Percentiles rank a stretch among this genome's conserved stretches.
Conservation (phyloP, 1,284 basidiomycete genomes). For the Trametes hirsuta region DNA sequence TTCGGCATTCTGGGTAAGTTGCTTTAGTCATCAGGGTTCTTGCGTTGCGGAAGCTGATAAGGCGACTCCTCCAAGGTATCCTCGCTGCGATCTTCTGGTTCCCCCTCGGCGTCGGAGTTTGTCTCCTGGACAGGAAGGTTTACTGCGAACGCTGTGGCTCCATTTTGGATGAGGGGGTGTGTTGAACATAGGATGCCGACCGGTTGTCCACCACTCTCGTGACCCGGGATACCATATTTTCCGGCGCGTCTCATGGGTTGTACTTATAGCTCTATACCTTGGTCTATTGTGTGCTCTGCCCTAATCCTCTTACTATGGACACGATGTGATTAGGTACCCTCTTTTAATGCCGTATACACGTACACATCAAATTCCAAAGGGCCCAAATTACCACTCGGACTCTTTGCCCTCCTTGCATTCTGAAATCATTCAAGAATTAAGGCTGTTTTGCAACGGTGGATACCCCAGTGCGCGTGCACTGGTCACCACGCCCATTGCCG, state of each 20-base stretch:
- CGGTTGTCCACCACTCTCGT: too few species aligned
- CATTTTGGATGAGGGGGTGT: conserved; percentile 39
- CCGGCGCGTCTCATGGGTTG: neutral
- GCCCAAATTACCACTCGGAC: too few species aligned
- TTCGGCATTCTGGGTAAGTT: conserved; percentile 70
- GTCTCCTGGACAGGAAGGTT: conserved; percentile 70
- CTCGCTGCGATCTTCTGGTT: conserved; percentile 83
- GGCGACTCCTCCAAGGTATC: conserved; percentile 49
- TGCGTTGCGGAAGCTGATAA: conserved; percentile 4
- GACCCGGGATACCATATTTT: neutral
- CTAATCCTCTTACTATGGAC: neutral
- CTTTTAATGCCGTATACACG: too few species aligned
- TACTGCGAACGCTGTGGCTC: conserved; percentile 62
- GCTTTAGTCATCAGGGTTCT: neutral
- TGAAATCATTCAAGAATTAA: too few species aligned
- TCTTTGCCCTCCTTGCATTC: too few species aligned
- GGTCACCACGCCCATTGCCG: too few species aligned
- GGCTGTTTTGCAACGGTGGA: too few species aligned
- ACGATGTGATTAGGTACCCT: neutral
- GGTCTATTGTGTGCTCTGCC: neutral
- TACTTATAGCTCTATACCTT: neutral
- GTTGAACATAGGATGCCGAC: conserved; percentile 18
- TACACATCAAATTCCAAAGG: too few species aligned
- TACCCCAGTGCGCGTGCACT: too few species aligned
- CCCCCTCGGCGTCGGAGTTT: conserved; percentile 74